Evolutionary conservation across 2,329 filamentous ascomycete genomes (phyloP).

Genomic region (Aspergillus hortae): DNA sequence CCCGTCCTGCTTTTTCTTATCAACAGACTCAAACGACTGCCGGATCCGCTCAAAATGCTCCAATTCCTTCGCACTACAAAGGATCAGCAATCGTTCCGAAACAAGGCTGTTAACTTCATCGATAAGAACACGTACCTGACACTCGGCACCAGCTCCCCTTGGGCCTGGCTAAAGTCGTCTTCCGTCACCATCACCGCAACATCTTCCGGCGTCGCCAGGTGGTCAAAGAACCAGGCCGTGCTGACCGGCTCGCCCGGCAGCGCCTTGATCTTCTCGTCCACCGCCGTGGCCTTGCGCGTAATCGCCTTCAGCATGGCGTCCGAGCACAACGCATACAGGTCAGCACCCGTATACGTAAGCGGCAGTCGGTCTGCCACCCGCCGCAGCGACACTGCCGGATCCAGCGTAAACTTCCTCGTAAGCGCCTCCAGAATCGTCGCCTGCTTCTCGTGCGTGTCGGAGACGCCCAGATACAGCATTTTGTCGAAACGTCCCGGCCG

Average conservation of each 20-base stretch:
- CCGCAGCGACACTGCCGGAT: slow-evolving; percentile 71
- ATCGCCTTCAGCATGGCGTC: slow-evolving; percentile 99
- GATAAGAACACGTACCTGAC: slow-evolving; percentile 53
- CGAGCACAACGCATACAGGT: slow-evolving; percentile 94
- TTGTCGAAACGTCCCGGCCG: slow-evolving; percentile 94
- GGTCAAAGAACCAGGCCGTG: slow-evolving; percentile 94
- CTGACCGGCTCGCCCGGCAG: slow-evolving; percentile 62
- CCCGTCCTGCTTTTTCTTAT: slow-evolving; percentile 42
- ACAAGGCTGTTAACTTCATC: not conserved
- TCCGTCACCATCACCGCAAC: slow-evolving; percentile 84
- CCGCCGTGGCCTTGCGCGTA: slow-evolving; percentile 77
- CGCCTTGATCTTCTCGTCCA: slow-evolving; percentile 76
- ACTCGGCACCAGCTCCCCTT: slow-evolving; percentile 83
- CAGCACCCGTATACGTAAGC: slow-evolving; percentile 95
- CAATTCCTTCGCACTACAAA: slow-evolving; percentile 74
- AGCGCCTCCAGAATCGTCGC: slow-evolving; percentile 89
- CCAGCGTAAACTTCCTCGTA: slow-evolving; percentile 88
- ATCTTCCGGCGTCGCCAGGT: slow-evolving; percentile 77
- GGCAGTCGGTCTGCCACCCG: slow-evolving; percentile 74
- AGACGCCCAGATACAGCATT: slow-evolving; percentile 95
- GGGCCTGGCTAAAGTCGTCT: slow-evolving; percentile 78
- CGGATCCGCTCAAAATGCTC: slow-evolving; percentile 86
- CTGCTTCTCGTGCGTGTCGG: slow-evolving; percentile 95
- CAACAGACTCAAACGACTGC: slow-evolving; percentile 68
- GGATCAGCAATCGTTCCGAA: slow-evolving; percentile 19